Evolutionary conservation across 768 basidiomycete species (phyloP), one percentile per base, ranked within the genome.

Genomic region (Termitomyces sp.): DNA sequence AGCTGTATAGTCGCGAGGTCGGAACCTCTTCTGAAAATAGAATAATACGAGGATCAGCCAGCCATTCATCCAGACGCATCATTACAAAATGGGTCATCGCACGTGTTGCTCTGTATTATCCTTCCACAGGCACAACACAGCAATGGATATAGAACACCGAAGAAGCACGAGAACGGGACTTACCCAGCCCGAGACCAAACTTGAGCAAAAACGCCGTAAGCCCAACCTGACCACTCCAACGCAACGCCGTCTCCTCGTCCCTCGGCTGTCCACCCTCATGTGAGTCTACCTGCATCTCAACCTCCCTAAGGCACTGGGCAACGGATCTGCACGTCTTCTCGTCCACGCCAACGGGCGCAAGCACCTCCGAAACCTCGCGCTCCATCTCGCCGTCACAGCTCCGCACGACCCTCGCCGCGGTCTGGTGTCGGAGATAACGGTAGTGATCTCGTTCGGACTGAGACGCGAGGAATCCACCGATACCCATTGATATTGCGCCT

Each of bases 401-500:
- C 12, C 91, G 85, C 3, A 80, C 68, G n/a, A 98, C 94, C 30
- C 95, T 86, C 17, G 86, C 80, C 42, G 85, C 76, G 10, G 92
- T 95, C 59, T 85, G 81, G 39, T 81, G 78, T 28, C 78, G 82
- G 30, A 89, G 82, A 72, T 89, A 97, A 45, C 86, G 89, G 68
- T 88, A 95, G 71, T 97, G 90, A 68, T 98, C 96, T 45, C 94
- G 87, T 71, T 99, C 97, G 30, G 96, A 89, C 72, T 99, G 92
- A 1, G 95, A 94, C 3, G 94, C 94, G 48, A 99, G 86, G 80
- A 96, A 98, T 19, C 96, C 96, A 52, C 97, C 97, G 40, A 99
- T 90, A 59, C 97, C 97, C 96, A 99, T 99, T 2, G 91, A 94
- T 45, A 98, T 91, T 12, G 95, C 91, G 6, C 97, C 97, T 1